A percentile compares a stretch with the other conserved stretches of the same genome.
Conservation (phyloP, 2,329 filamentous ascomycete genomes). For the Alternaria brassicae region DNA sequence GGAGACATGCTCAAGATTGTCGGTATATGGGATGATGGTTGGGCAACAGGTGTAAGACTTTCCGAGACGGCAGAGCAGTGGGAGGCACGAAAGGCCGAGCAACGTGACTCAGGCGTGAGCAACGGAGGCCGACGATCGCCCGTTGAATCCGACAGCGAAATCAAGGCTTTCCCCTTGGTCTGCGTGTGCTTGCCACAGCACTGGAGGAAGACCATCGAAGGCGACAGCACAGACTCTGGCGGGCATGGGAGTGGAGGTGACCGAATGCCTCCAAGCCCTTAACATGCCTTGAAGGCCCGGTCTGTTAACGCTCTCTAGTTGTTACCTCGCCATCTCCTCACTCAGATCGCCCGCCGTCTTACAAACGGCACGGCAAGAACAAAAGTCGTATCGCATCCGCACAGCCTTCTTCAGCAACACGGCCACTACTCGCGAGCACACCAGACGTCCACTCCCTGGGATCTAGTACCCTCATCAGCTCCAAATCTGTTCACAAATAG, state of each 20-base stretch:
- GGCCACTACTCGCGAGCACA: slow-evolving; percentile 26
- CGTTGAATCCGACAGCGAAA: slow-evolving; percentile 68
- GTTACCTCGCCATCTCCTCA: slow-evolving; percentile 29
- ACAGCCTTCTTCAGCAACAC: slow-evolving; percentile 18
- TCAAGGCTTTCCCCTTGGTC: slow-evolving; percentile 97
- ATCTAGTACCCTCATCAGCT: slow-evolving; percentile 42
- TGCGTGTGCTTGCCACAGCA: slow-evolving; percentile 95
- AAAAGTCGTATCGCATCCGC: slow-evolving; percentile 15
- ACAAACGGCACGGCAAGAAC: slow-evolving; percentile 2
- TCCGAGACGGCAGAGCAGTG: slow-evolving; percentile 87
- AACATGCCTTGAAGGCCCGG: slow-evolving; percentile 19
- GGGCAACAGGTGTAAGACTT: slow-evolving; percentile 90
- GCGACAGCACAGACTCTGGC: slow-evolving; percentile 62
- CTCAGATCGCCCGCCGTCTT: slow-evolving; percentile 18
- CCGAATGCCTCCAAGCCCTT: slow-evolving; percentile 41
- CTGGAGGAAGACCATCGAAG: slow-evolving; percentile 96
- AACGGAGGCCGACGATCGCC: slow-evolving; percentile 65
- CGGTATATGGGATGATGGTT: slow-evolving; percentile 98
- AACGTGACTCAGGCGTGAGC: slow-evolving; percentile 93
- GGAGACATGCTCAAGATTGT: slow-evolving; percentile 98
- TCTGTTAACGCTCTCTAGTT: slow-evolving; percentile 39
- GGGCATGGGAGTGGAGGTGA: slow-evolving; percentile 46
- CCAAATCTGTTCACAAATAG: slow-evolving; percentile 31
- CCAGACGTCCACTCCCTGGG: slow-evolving; percentile 32
- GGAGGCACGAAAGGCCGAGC: slow-evolving; percentile 75